Conservation (phyloP, 2,329 filamentous ascomycete genomes). For the Trichoderma endophyticum region DNA sequence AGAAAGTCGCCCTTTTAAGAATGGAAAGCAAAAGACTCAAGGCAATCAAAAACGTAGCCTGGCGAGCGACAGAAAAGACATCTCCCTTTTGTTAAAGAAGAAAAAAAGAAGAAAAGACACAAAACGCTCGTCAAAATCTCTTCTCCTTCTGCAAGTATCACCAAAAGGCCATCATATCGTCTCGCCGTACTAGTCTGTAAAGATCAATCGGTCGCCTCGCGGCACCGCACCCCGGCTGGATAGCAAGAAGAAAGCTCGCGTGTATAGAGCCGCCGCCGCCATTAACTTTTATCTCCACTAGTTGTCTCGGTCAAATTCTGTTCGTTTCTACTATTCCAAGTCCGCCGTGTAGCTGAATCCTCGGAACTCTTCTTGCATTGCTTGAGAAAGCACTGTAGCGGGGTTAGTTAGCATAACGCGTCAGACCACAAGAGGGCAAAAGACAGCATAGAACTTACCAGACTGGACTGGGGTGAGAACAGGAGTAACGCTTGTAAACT, state of each 20-base stretch:
- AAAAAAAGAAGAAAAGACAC: background rate
- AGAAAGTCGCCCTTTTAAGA: conserved; percentile 10
- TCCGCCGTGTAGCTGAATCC: conserved; percentile 97
- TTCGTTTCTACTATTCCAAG: conserved; percentile 58
- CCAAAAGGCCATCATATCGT: background rate
- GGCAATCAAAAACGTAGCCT: background rate
- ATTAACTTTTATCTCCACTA: conserved; percentile 20
- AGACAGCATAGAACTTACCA: conserved; percentile 57
- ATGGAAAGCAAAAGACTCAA: background rate
- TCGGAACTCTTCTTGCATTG: conserved; percentile 99
- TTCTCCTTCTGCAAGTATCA: background rate
- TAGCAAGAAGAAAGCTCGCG: background rate
- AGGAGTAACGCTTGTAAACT: conserved; percentile 97
- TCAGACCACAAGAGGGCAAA: background rate
- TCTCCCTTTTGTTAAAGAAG: background rate
- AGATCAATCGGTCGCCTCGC: background rate
- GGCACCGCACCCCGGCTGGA: background rate
- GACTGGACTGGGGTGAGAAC: conserved; percentile 96
- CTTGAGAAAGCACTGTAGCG: conserved; percentile 79
- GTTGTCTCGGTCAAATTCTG: conserved; percentile 7
- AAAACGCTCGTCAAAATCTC: conserved; percentile 1
- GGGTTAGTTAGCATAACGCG: conserved; percentile 32
- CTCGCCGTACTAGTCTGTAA: background rate
- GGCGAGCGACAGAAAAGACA: background rate
- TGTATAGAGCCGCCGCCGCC: background rate